Evolutionary conservation across 2,329 filamentous ascomycete species (phyloP), one percentile per base, ranked within the genome.

Genomic region (Phoma sp.): DNA sequence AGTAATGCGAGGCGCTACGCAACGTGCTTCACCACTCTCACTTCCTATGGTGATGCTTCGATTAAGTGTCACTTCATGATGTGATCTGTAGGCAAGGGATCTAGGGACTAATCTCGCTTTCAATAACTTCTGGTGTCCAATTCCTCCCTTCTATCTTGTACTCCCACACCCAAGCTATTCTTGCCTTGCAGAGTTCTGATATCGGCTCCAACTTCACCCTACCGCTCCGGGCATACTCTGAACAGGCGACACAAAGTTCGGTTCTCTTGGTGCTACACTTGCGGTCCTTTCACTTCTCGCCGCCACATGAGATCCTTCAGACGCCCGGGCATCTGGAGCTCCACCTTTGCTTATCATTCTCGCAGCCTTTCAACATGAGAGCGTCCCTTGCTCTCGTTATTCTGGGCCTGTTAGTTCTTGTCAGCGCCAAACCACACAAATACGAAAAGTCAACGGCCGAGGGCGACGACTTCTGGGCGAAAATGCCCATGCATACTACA

Each of bases 1-100:
- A 54, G 49, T 54, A 17, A 40, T 17, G 11, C 12, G n/a, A 34
- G 4, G 14, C 40, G 23, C 28, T 26, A 38, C 17, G 15, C 45
- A 54, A 54, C 51, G 51, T 54, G 51, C 51, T 54, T 54, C 34
- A 54, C 39, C 28, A 30, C 45, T 33, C 39, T 45, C 45, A 45
- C 28, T 40, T 49, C 34, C 34, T 46, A 43, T 38, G 50, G 42
- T 21, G 33, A 29, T 30, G 12, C 11, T 47, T 32, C 36, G 15
- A 30, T 47, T 26, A 23, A 26, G 34, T 21, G 23, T 34, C 15
- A 20, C 28, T 25, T 30, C 15, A 37, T 32, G 14, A 39, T 45
- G 33, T 42, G 34, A 26, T 36, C 1, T 5, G 7, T 17, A 40
- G 26, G 34, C 18, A 49, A 42, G 28, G 39, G 23, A 40, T n/a